Evolutionary conservation across 2,329 filamentous ascomycete species (phyloP).

Genomic region (Diplocarpon mali): DNA sequence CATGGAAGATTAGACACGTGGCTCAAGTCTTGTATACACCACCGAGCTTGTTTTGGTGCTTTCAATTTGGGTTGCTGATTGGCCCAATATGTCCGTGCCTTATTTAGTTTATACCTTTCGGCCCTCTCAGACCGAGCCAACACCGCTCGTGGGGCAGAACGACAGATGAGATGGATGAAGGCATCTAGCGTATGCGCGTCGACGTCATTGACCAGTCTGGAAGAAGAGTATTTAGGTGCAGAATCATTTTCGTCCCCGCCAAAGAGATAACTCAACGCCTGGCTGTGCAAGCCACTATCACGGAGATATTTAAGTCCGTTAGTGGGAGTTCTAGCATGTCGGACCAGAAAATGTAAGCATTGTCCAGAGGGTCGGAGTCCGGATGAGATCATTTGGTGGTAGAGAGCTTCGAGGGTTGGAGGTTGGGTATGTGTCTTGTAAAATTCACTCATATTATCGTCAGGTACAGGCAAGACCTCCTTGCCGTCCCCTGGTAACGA

Average conservation of each 20-base stretch:
- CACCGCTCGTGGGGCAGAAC: conserved; percentile 13
- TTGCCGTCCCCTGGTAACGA: conserved; percentile 48
- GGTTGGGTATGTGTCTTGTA: conserved; percentile 52
- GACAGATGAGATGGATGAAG: conserved; percentile 41
- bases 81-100: not conserved
- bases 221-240: not conserved
- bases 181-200: conserved; percentile 32
- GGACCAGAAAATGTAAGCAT: conserved; percentile 45
- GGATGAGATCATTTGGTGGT: conserved; percentile 42
- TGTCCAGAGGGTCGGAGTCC: conserved; percentile 37
- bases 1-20: conserved; percentile 8
- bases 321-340: conserved; percentile 37
- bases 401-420: conserved; percentile 47
- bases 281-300: conserved; percentile 30
- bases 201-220: conserved; percentile 21
- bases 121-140: not conserved
- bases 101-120: not conserved
- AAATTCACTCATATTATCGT: conserved; percentile 49
- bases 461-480: conserved; percentile 43
- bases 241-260: conserved; percentile 6
- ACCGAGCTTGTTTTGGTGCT: not conserved
- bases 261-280: conserved; percentile 10
- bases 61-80: not conserved
- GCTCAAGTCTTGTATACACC: not conserved
- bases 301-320: conserved; percentile 39